These are phyloP conservation scores for Tubosaeta sp. DNA, from an alignment of 768 basidiomycete species.

Conservation along the genomic window DNA sequence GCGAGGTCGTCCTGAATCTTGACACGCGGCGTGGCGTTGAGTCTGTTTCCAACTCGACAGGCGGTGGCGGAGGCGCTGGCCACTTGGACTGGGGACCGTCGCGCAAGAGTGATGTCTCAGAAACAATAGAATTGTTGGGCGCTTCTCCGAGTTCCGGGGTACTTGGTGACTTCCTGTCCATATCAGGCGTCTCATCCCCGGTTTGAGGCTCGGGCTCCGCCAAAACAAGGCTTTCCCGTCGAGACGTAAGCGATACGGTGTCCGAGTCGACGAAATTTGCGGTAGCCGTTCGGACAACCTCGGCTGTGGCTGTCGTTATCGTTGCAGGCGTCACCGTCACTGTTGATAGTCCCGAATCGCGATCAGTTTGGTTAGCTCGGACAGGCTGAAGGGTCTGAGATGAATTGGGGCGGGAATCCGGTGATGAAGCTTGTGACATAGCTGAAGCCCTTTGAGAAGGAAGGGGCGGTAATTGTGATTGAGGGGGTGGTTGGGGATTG, in stretches of 20 bases:
- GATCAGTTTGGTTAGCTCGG: conserved; percentile 18
- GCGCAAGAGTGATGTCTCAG: conserved; percentile 17
- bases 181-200: not conserved
- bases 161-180: conserved; percentile 1
- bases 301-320: conserved; percentile 45
- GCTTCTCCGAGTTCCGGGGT: conserved; percentile 10
- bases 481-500: conserved; percentile 5
- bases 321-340: conserved; percentile 40
- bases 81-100: conserved; percentile 23
- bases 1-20: conserved; percentile 27
- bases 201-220: conserved; percentile 3
- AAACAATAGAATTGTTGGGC: conserved; percentile 10
- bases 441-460: not conserved
- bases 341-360: conserved; percentile 34
- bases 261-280: conserved; percentile 47
- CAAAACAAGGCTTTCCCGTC: conserved; percentile 10
- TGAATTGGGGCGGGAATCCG: conserved; percentile 13
- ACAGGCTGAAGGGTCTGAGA: conserved; percentile 18
- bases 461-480: conserved; percentile 9
- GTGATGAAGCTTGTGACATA: not conserved
- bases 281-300: conserved; percentile 46
- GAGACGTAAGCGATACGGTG: conserved; percentile 16
- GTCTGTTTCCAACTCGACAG: conserved; percentile 24
- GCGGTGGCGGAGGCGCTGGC: conserved; percentile 30
- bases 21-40: conserved; percentile 23